Evolutionary conservation across 345 rosid species (phyloP).

Genomic region (Populus alba): DNA sequence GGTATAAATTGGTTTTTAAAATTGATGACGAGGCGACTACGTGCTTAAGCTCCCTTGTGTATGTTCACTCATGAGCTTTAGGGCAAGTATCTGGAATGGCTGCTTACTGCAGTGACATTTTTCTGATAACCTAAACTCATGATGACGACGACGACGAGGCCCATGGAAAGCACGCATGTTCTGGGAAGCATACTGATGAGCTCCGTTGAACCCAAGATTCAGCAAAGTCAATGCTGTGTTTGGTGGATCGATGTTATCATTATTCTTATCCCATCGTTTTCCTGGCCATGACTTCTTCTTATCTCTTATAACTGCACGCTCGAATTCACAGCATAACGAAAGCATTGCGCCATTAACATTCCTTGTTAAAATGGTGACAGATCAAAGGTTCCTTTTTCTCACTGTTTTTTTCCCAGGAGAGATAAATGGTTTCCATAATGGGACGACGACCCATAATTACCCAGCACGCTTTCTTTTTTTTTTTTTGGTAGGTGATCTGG

Average conservation of each 20-base stretch:
- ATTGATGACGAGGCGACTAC: neutral
- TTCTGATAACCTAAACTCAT: neutral
- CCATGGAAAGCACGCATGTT: neutral
- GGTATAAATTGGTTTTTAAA: neutral
- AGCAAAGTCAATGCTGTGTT: conserved; percentile 3
- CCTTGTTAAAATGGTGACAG: neutral
- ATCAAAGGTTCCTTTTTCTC: neutral
- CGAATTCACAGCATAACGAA: neutral
- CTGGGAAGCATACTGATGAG: neutral
- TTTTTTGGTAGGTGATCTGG: neutral
- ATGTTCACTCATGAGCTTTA: neutral
- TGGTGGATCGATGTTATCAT: conserved; percentile 8
- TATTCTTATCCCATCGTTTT: neutral
- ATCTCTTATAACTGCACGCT: neutral
- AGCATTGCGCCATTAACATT: neutral
- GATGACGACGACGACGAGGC: neutral
- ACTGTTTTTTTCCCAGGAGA: neutral
- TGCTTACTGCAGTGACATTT: neutral
- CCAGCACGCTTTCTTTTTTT: neutral
- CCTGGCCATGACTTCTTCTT: neutral
- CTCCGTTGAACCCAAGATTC: conserved; percentile 8
- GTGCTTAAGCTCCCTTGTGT: neutral
- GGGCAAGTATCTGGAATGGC: neutral
- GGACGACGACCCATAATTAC: neutral
- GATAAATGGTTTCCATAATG: neutral